Percentiles rank a stretch among this genome's conserved stretches.
Conservation (phyloP, 163 green algal species). For the Coccomyxa subellipsoidea region DNA sequence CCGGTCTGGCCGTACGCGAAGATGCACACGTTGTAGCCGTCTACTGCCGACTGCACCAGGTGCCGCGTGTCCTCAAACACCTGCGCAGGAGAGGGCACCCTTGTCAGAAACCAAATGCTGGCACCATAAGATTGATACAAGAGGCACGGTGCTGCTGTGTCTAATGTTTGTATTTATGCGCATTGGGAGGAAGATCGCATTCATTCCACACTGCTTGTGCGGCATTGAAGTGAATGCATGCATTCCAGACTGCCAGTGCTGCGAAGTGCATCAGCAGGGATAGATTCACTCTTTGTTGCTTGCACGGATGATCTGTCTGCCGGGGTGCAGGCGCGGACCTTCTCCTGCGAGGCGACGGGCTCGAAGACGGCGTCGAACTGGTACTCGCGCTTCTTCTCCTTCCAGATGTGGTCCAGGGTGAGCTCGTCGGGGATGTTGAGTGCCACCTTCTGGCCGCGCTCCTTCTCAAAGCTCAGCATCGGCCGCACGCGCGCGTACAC, state of each 20-base stretch:
- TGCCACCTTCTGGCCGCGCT: slow-evolving; percentile 46
- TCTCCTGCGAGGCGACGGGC: slow-evolving; percentile 56
- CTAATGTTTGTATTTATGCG: too few species aligned
- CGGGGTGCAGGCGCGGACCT: too few species aligned
- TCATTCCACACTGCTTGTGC: too few species aligned
- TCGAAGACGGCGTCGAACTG: slow-evolving; percentile 87
- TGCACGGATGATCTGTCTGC: too few species aligned
- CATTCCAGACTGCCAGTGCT: too few species aligned
- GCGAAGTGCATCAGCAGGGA: too few species aligned
- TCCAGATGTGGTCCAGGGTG: slow-evolving; percentile 84
- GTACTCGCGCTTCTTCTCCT: slow-evolving; percentile 89
- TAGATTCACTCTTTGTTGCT: too few species aligned
- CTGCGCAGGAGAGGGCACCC: slow-evolving; percentile 17
- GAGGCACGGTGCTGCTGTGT: too few species aligned
- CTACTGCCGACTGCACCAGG: slow-evolving; percentile 90
- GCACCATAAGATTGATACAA: not conserved
- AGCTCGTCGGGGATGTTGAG: slow-evolving; percentile 87
- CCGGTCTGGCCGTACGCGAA: slow-evolving; percentile 92
- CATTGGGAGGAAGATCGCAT: too few species aligned
- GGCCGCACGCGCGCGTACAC: slow-evolving; percentile 88
- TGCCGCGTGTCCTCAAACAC: slow-evolving; percentile 98
- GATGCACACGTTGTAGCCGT: slow-evolving; percentile 99
- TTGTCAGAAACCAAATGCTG: not conserved
- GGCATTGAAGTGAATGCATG: too few species aligned
- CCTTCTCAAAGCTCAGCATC: slow-evolving; percentile 80